phyloP scores from a whole-genome alignment of 75 land plant genomes.

The Ceratopteris richardii region DNA sequence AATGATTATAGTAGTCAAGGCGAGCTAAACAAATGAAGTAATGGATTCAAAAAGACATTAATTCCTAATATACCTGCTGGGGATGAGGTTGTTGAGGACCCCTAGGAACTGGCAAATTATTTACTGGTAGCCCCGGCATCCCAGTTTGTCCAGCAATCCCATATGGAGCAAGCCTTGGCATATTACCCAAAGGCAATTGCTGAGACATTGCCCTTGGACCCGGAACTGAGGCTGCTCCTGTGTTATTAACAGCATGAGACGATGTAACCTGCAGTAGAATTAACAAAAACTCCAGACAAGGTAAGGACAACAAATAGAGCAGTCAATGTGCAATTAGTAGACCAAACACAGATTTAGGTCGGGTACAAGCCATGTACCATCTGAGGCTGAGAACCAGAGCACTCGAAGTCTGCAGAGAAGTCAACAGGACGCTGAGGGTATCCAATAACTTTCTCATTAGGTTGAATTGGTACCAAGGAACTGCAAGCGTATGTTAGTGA shows the following conservation, averaged over 20 bases:
- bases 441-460: constrained; percentile 58
- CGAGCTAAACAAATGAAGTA: too few species aligned
- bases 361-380: constrained; percentile 22
- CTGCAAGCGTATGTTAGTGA: constrained; percentile 22
- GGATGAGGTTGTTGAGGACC: constrained; percentile 30
- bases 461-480: constrained; percentile 62
- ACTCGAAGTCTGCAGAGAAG: constrained; percentile 73
- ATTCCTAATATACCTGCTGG: constrained; percentile 30
- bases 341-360: not conserved
- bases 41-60: too few species aligned
- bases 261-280: constrained; percentile 30
- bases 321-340: not conserved
- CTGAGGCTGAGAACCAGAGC: constrained; percentile 63
- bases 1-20: too few species aligned
- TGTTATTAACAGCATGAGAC: constrained; percentile 24
- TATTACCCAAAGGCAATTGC: constrained; percentile 26
- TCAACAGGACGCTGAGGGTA: constrained; percentile 93
- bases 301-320: not conserved
- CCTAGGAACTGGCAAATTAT: constrained; percentile 46
- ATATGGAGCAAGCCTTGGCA: constrained; percentile 43
- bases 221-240: constrained; percentile 25
- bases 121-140: constrained; percentile 49
- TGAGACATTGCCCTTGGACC: constrained; percentile 41
- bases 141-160: constrained; percentile 44
- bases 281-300: constrained; percentile 1